Conservation (phyloP, 2,329 filamentous ascomycete genomes). For the Ophiostoma tasmaniense region DNA sequence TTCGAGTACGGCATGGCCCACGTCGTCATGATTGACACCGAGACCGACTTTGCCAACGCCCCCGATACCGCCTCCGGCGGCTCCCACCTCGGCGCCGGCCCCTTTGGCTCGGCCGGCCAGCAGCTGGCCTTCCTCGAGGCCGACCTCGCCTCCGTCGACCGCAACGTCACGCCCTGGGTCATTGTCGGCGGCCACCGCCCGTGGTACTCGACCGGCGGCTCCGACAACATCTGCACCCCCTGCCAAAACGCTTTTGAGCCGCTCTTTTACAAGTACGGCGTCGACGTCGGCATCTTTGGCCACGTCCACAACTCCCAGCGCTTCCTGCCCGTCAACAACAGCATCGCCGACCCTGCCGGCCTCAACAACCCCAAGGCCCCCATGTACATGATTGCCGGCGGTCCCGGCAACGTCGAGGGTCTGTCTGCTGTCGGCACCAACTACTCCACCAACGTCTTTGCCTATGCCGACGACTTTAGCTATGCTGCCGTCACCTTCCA, state of each 20-base stretch:
- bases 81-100: constrained; percentile 37
- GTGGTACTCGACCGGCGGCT: constrained; percentile 37
- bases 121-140: constrained; percentile 47
- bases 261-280: constrained; percentile 46
- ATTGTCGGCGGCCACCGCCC: constrained; percentile 37
- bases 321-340: constrained; percentile 35
- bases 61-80: constrained; percentile 32
- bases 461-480: constrained; percentile 44
- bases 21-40: constrained; percentile 46
- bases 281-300: constrained; percentile 48
- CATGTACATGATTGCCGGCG: constrained; percentile 49
- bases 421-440: constrained; percentile 35
- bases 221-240: constrained; percentile 30
- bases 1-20: constrained; percentile 53
- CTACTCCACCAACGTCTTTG: constrained; percentile 37
- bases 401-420: constrained; percentile 49
- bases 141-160: constrained; percentile 48
- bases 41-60: constrained; percentile 46
- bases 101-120: constrained; percentile 40
- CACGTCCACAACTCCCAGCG: constrained; percentile 52
- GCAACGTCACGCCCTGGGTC: constrained; percentile 45
- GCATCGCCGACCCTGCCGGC: constrained; percentile 30
- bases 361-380: constrained; percentile 35
- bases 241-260: constrained; percentile 47
- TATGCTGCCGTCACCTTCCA: constrained; percentile 42